phyloP scores from a whole-genome alignment of 768 basidiomycete genomes.

The Exidia glandulosa region DNA sequence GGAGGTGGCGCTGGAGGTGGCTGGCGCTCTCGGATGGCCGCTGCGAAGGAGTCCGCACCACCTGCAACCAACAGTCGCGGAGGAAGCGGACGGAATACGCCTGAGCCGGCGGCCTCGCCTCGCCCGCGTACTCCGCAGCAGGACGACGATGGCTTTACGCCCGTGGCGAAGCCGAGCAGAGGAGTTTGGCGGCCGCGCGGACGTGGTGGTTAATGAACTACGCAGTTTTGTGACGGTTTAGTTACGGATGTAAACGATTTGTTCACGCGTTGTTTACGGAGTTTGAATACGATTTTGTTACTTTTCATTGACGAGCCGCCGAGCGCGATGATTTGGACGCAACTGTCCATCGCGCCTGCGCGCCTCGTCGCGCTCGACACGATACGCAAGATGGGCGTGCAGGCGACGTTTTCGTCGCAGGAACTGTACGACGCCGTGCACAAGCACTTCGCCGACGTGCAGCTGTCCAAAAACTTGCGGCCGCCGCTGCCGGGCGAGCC shows the following conservation, averaged over 20 bases:
- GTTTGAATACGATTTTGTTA: background rate
- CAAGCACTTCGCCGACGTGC: background rate
- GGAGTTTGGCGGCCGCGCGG: conserved; percentile 3
- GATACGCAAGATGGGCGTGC: background rate
- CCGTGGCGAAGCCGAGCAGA: background rate
- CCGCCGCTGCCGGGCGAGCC: background rate
- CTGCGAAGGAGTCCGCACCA: conserved; percentile 28
- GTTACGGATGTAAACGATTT: background rate
- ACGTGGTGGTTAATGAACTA: background rate
- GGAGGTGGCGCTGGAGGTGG: conserved; percentile 31
- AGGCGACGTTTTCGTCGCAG: background rate
- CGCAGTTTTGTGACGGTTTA: background rate
- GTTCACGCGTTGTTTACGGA: background rate
- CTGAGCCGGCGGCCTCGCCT: background rate
- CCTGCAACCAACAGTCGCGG: too few relatives aligned
- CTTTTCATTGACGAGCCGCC: too few relatives aligned
- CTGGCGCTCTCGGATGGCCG: conserved; percentile 54
- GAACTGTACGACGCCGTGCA: background rate
- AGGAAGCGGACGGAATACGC: conserved; percentile 3
- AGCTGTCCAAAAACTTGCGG: background rate
- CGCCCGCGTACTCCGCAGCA: background rate
- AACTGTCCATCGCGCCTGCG: background rate
- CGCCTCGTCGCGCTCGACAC: background rate
- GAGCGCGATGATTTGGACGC: background rate
- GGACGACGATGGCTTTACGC: conserved; percentile 6